Base-by-base conservation (phyloP, 345 rosid species). In the Euphorbia pulcherrima region DNA sequence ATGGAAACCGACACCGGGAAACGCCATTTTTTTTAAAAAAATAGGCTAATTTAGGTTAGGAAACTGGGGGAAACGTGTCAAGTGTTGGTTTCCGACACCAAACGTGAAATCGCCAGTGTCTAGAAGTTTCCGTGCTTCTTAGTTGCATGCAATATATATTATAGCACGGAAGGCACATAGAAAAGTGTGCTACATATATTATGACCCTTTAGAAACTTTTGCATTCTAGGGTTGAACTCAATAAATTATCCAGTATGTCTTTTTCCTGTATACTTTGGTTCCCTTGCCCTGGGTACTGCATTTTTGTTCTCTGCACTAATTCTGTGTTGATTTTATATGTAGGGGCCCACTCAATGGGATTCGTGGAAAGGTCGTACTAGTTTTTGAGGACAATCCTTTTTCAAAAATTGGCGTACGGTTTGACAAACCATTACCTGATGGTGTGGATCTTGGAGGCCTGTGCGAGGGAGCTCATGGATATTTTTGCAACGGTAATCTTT, bases 401-500 rank as follows among this genome's bases (percentile, higher is more conserved):
- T 84, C 98, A 46, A 90, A 92, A 81, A 79, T 90, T 70, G 98
- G 98, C 46, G 92, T 90, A 68, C 87, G 80, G 75, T 92, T 90
- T 87, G 93, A 90, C 75, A 85, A 86, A 77, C 82, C 85, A 41
- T 65, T 92, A 68, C 79, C 83, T 55, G 96, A 90, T 63, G 98
- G 98, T 6, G 96, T 88, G 67, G 96, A 92, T 81, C 96, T 90
- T 67, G 93, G 92, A 72, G 85, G 75, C 68, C 78, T 44, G 8
- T 88, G 97, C 70, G 93, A 90, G 80, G 71, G 14, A 27, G 93
- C 89, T 54, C 78, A 78, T 75, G 97, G 98, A 64, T 90, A 82
- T 75, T 92, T 88, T 84, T 92, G 97, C 82, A 77, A 75, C 66
- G 97, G 97, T 92, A 86, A 81, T 79, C 69, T 72, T 48, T n/a